Evolutionary conservation across 768 basidiomycete species (phyloP).

Genomic region (Russula dissimulans): DNA sequence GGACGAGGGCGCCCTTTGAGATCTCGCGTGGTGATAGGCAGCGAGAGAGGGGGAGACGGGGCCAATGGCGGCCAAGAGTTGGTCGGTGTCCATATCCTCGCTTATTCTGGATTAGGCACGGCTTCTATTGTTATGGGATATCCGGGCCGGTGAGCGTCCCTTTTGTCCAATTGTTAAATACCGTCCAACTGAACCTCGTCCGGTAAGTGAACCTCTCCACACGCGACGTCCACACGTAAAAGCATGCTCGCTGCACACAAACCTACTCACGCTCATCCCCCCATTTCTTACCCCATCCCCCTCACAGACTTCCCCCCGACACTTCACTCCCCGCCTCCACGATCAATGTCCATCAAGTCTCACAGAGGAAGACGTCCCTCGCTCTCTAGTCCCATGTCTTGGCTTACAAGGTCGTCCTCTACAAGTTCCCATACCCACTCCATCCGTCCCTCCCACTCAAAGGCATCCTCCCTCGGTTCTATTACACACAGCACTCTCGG

Average conservation of each 20-base stretch:
- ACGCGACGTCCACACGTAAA: neutral
- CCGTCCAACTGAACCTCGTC: too few species aligned
- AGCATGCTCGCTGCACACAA: slow-evolving; percentile 11
- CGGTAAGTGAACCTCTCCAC: neutral
- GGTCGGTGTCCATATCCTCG: slow-evolving; percentile 20
- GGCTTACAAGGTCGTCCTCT: slow-evolving; percentile 34
- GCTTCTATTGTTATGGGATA: slow-evolving; percentile 2
- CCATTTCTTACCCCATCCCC: slow-evolving; percentile 14
- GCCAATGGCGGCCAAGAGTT: slow-evolving; percentile 41
- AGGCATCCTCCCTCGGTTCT: slow-evolving; percentile 27
- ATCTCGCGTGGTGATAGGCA: slow-evolving; percentile 48
- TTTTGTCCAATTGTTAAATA: neutral
- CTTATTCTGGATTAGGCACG: too few species aligned
- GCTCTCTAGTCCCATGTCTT: slow-evolving; percentile 34
- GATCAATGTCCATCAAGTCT: slow-evolving; percentile 19
- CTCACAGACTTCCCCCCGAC: neutral
- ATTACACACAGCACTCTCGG: slow-evolving; percentile 45
- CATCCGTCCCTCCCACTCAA: slow-evolving; percentile 38
- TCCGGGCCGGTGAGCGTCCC: neutral
- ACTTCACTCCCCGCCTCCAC: neutral
- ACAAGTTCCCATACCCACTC: slow-evolving; percentile 25
- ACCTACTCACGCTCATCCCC: neutral
- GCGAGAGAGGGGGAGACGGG: slow-evolving; percentile 48
- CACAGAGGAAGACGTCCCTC: slow-evolving; percentile 30
- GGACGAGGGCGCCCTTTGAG: slow-evolving; percentile 22